Base-by-base conservation (phyloP, 768 basidiomycete genomes). In the Boletus subcaerulescens region DNA sequence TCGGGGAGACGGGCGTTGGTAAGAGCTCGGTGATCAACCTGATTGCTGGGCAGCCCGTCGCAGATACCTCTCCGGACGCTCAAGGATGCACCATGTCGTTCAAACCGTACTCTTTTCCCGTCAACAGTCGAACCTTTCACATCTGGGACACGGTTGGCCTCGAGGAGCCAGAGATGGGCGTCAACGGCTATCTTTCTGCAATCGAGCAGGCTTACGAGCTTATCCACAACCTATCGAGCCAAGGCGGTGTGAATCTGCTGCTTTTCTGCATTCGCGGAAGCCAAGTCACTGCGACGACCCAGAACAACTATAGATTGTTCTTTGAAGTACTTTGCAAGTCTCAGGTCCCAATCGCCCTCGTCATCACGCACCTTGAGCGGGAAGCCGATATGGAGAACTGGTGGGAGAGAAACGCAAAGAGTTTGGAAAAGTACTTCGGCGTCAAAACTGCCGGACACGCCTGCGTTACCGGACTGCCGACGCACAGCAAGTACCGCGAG, bases 251-350 rank as follows among this genome's bases (percentile, higher is more conserved):
- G 14, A 67, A 68, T 56, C 71, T 79, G 20, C 65, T 80, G 1
- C 64, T 79, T 0, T 78, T 72, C 57, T 72, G 72, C 56, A 73
- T 79, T n/a, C 72, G 74, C 3, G 75, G 70, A 12, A 73, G 75
- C n/a, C 63, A 74, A 39, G 69, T 77, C 62, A 74, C 67, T 8
- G 72, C 70, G 44, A 64, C 60, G 1, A 64, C 69, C 33, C 65
- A 69, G 48, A 70, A 70, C 55, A 79, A 78, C 63, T 79, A 76
- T 60, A 62, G 64, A 46, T 38, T 78, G 31, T 76, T 78, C 61
- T 66, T 66, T n/a, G 70, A 79, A 41, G 70, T 77, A 11, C 71
- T 79, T 13, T 79, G 78, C 55, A 65, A 58, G 44, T 56, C 63
- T 17, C 7, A 59, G 22, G 77, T 69, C 13, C 69, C 69, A 35